A percentile compares a stretch with the other conserved stretches of the same genome.
phyloP scores from a whole-genome alignment of 495 filamentous ascomycete genomes.

The Hypomontagnella submonticulosa region DNA sequence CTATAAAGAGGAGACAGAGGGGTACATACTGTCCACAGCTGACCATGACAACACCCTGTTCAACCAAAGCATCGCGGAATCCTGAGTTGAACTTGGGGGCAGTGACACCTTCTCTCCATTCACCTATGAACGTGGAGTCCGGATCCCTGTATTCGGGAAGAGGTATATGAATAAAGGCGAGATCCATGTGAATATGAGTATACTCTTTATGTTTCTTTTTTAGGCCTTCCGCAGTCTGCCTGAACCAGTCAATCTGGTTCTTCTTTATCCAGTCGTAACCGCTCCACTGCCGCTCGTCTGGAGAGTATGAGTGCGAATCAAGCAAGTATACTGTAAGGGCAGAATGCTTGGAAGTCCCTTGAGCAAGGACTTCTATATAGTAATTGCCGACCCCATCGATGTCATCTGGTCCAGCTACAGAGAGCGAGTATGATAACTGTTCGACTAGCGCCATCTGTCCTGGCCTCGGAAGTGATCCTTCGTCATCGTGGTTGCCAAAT shows the following conservation, averaged over 20 bases:
- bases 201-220: constrained; percentile 80
- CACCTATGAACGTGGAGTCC: constrained; percentile 65
- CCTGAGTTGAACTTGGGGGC: constrained; percentile 88
- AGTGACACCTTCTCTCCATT: constrained; percentile 79
- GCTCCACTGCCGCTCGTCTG: constrained; percentile 82
- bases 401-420: constrained; percentile 79
- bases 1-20: background rate
- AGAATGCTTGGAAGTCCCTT: constrained; percentile 80
- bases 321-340: constrained; percentile 93
- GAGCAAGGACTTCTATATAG: constrained; percentile 87
- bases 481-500: constrained; percentile 98
- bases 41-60: constrained; percentile 85
- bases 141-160: constrained; percentile 82
- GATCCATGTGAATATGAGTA: constrained; percentile 90
- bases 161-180: constrained; percentile 98
- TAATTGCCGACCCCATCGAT: constrained; percentile 96
- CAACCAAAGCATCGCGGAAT: constrained; percentile 86
- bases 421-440: constrained; percentile 88
- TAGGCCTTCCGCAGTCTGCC: constrained; percentile 73
- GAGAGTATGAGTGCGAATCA: constrained; percentile 92
- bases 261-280: constrained; percentile 98
- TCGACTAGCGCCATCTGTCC: constrained; percentile 87
- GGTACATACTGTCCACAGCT: constrained; percentile 85
- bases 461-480: constrained; percentile 79
- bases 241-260: constrained; percentile 95